Evolutionary conservation across 2,329 filamentous ascomycete genomes (phyloP).

Genomic region (Verticillium longisporum): DNA sequence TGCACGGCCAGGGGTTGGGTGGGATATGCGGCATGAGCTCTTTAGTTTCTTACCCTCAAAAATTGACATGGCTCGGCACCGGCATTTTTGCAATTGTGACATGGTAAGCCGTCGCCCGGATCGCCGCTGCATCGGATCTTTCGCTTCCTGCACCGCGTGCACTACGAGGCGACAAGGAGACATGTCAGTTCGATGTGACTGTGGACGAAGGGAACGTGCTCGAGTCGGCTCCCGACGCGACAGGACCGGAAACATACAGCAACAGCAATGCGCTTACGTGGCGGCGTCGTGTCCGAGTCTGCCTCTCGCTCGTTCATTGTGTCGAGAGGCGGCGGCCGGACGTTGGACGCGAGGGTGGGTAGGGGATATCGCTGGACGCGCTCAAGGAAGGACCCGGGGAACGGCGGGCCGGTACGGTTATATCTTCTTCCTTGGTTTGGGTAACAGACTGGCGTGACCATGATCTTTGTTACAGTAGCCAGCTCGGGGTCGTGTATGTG

Average conservation of each 20-base stretch:
- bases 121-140: conserved; percentile 96
- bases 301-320: conserved; percentile 33
- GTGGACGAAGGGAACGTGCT: not conserved
- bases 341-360: conserved; percentile 19
- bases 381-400: conserved; percentile 23
- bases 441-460: conserved; percentile 36
- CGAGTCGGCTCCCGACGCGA: not conserved
- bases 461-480: conserved; percentile 12
- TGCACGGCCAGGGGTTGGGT: too few relatives aligned
- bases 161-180: conserved; percentile 47
- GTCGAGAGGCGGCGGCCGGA: conserved; percentile 15
- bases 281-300: conserved; percentile 35
- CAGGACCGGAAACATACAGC: conserved; percentile 33
- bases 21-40: not conserved
- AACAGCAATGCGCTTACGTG: conserved; percentile 52
- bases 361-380: conserved; percentile 24
- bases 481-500: conserved; percentile 1
- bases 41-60: conserved; percentile 55
- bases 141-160: conserved; percentile 79
- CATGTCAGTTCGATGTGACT: not conserved
- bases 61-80: conserved; percentile 70
- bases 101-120: conserved; percentile 66
- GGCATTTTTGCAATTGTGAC: conserved; percentile 73
- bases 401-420: conserved; percentile 30
- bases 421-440: conserved; percentile 30